Evolutionary conservation across 768 basidiomycete species (phyloP), one percentile per base, ranked within the genome.

Genomic region (Kwoniella botswanensis): DNA sequence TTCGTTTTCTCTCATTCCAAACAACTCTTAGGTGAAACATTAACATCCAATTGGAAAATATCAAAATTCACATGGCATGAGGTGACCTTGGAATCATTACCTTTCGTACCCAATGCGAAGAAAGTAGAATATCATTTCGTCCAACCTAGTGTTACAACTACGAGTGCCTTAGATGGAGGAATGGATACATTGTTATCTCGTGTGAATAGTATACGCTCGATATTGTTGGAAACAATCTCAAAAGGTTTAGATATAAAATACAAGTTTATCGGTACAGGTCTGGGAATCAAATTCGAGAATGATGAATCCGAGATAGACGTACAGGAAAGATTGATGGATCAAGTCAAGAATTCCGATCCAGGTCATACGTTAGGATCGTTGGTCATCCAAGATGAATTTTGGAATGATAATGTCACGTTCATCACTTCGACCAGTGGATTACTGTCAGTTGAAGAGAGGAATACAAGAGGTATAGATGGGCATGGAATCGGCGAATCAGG

Each of bases 31-130:
- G 55, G 24, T 17, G 4, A 29, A 18, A 13, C 22, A 9, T 18
- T 59, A n/a, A 29, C 24, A 24, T 13, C 7, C 0, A 3, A 59
- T 3, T 59, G 57, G 57, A 35, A 35, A 35, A 59, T 59, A 15
- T 12, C 24, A 15, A 59, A 59, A 59, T 59, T 59, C n/a, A 29
- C 29, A 29, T 59, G 57, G 57, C 57, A 59, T 35, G 29, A 26
- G 3, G 4, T 59, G 5, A 59, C 57, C 5, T 35, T 5, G 4
- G 57, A 59, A 35, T 12, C 12, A 22, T 12, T 59, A 41, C 57
- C 57, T 17, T 41, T 59, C 1, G 4, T 59, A 41, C 12, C n/a
- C 24, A 26, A 35, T n/a, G 13, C 13, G 29, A 59, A 35, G 26
- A 17, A 22, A 24, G 24, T 59, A 3, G 29, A 59, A 59, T 59